These are phyloP conservation scores for Wickerhamiella azymoides DNA, from an alignment of 805 yeast species.

Conservation along the genomic window DNA sequence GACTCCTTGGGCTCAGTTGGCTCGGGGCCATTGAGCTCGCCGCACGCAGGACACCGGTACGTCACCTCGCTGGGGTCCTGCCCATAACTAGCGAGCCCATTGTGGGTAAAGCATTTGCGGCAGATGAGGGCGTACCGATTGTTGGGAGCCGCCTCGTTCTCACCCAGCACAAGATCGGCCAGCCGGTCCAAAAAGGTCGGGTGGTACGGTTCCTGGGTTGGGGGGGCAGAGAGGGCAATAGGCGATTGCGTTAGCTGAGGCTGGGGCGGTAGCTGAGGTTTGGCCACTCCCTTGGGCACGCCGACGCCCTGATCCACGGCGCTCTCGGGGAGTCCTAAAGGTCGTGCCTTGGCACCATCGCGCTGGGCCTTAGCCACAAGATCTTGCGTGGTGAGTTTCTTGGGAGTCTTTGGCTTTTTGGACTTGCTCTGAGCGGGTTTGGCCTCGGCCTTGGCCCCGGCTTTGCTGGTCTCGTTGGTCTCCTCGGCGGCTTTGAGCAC, in stretches of 20 bases:
- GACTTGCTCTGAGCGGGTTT: neutral
- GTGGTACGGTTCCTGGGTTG: constrained; percentile 5
- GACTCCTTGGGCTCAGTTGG: neutral
- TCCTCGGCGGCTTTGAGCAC: constrained; percentile 54
- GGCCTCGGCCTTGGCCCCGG: neutral
- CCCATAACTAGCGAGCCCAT: constrained; percentile 72
- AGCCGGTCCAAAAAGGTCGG: constrained; percentile 32
- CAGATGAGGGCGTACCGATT: constrained; percentile 63
- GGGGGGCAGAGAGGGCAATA: too few species aligned
- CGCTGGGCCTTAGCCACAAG: neutral
- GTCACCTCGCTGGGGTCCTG: constrained; percentile 35
- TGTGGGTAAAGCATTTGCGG: constrained; percentile 47
- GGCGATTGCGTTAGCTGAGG: too few species aligned
- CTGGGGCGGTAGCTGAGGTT: neutral
- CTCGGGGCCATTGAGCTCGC: constrained; percentile 23
- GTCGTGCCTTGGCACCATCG: neutral
- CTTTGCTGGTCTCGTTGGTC: constrained; percentile 25
- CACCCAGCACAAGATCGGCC: constrained; percentile 37
- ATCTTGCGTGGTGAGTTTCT: neutral
- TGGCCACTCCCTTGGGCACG: too few species aligned
- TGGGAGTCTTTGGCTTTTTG: neutral
- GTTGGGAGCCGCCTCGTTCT: constrained; percentile 48
- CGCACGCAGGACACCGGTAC: constrained; percentile 58
- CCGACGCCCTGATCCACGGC: neutral
- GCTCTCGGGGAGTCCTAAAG: neutral